Conservation (phyloP, 352 stramenopile genomes). For the Globisporangium irregulare region DNA sequence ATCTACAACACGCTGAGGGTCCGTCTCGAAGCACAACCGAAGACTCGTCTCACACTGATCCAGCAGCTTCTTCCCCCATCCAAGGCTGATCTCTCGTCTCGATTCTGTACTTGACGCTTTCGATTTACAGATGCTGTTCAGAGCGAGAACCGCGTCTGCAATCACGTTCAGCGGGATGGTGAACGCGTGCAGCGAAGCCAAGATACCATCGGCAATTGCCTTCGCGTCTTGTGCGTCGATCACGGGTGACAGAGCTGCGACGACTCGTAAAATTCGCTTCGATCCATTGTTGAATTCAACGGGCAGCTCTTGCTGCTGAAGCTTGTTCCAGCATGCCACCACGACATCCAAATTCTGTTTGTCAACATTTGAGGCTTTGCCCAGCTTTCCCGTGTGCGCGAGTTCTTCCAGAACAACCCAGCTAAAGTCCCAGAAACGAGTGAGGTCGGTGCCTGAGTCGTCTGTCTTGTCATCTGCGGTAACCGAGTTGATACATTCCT, state of each 20-base stretch:
- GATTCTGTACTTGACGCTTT: conserved; percentile 55
- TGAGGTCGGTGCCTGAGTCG: conserved; percentile 35
- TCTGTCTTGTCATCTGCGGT: conserved; percentile 30
- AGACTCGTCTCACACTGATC: conserved; percentile 64
- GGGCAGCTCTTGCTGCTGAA: conserved; percentile 64
- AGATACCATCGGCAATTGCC: conserved; percentile 66
- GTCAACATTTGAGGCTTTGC: conserved; percentile 51
- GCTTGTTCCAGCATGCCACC: conserved; percentile 79
- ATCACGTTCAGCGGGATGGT: conserved; percentile 80
- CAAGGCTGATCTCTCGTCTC: conserved; percentile 55
- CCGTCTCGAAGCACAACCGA: conserved; percentile 55
- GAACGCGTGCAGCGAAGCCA: conserved; percentile 72
- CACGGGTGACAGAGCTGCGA: conserved; percentile 66
- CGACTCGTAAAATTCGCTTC: conserved; percentile 81
- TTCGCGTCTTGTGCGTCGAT: conserved; percentile 76
- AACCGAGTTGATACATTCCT: conserved; percentile 42
- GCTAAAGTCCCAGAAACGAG: conserved; percentile 74
- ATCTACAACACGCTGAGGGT: conserved; percentile 45
- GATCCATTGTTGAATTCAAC: conserved; percentile 69
- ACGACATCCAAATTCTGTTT: conserved; percentile 64
- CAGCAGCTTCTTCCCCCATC: conserved; percentile 64
- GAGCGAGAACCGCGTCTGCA: conserved; percentile 58
- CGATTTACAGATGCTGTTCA: conserved; percentile 79
- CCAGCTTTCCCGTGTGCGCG: conserved; percentile 51
- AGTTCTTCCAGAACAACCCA: conserved; percentile 84